Base-by-base conservation (phyloP, 345 rosid species). In the Brassica napus region DNA sequence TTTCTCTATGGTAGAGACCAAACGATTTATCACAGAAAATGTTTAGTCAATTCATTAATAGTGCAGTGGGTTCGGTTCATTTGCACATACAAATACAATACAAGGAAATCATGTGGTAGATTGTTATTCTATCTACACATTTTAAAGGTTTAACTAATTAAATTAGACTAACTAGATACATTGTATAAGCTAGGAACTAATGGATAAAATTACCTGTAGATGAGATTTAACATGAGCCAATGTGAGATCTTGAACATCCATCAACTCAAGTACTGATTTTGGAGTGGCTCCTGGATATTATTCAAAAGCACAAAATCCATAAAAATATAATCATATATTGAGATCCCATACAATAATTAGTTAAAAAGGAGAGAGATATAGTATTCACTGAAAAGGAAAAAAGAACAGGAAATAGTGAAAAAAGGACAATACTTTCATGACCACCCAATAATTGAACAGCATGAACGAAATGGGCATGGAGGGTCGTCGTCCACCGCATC, bases 201-300 rank as follows among this genome's bases (percentile, higher is more conserved):
- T 34, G 49, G 6, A 70, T 5, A 57, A 32, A 10, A 55, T 63
- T 71, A 94, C 98, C 97, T 94, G 98, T 69, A 94, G 83, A 84
- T 94, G 98, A 54, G 97, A 94, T 87, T 94, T 94, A 84, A 94
- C 98, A 87, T 94, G 98, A 26, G 97, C 97, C 85, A 94, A 87
- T 81, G 98, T 94, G 81, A 94, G 97, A 90, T 94, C 98, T 86
- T 94, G 93, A 60, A 94, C 97, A 94, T 94, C 97, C 98, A 94
- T 94, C 21, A 94, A 91, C 87, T 94, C 98, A 74, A 94, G 98
- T 68, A 94, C 98, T 79, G 97, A 92, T 82, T 94, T 94, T 73
- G 98, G 98, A 64, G 98, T 94, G 73, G 98, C 97, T 83, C 98
- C 98, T 81, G 68, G 65, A 49, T 76, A 71, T 65, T 83, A 75